Base-by-base conservation (phyloP, 2,329 filamentous ascomycete species). In the Metarhizium anisopliae region DNA sequence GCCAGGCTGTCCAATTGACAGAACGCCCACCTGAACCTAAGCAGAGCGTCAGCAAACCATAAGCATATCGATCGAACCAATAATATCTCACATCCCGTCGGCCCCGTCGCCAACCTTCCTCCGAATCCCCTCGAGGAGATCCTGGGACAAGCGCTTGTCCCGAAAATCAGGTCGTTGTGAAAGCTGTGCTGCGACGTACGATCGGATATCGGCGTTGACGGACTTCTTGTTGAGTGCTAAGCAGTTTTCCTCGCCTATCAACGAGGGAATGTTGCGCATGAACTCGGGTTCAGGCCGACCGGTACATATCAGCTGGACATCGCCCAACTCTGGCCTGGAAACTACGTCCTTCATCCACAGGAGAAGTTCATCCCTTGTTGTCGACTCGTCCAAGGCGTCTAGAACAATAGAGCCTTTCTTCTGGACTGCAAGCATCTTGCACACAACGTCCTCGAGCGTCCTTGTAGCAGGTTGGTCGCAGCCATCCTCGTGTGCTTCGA, bases 81-180 rank as follows among this genome's bases (percentile, higher is more conserved):
- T n/a, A n/a, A n/a, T n/a, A n/a, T n/a, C n/a, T n/a, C n/a, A n/a
- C 66, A 69, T 70, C 42, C 66, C 67, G 32, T 65, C 56, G 43
- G 66, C 62, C 6, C 62, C 40, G 32, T 56, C 54, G 13, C 59
- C 61, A 29, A 65, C 50, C 29, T 56, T 56, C 0, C 53, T 47
- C n/a, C 14, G 29, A 25, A 63, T 61, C 20, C 51, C 6, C 30
- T 55, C 10, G 18, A 57, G 11, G 10, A 63, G 32, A 57, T 56
- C 45, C 18, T n/a, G 40, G 42, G 52, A 58, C 51, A 56, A 60
- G 4, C 10, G 18, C 53, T 59, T 64, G 7, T 49, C 60, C 59
- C 42, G 58, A 29, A 60, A 63, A 8, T 58, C 55, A 55, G 16
- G 55, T 20, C 18, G 61, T 56, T 56, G 61, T 29, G 29, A 54